Base-by-base conservation (phyloP, 371 early-diverging fungal genomes). In the Mucor mucedo region DNA sequence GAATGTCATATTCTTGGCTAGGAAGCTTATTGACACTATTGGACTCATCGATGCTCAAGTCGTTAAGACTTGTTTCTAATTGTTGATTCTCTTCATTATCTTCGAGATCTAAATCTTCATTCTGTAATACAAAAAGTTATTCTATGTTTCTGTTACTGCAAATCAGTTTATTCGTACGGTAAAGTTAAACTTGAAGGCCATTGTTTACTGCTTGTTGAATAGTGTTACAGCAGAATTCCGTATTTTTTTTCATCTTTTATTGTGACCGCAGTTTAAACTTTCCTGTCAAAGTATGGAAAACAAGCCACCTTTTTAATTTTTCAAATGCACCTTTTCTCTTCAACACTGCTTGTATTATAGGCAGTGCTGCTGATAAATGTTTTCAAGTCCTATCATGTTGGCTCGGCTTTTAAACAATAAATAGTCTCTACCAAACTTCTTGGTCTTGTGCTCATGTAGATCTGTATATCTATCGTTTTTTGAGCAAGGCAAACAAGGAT, bases 121-220 rank as follows among this genome's bases (percentile, higher is more conserved):
- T 79, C 87, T 86, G 21, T 21, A 64, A 30, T 27, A 4, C 52
- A 30, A 5, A 44, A 8, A 9, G 47, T 21, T 21, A 21, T 47
- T 47, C 8, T 5, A 21, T n/a, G 1, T 30, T 27, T 27, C 7
- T 42, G 14, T 50, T 39, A 21, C 28, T 1, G 7, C n/a, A 13
- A 27, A 7, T 13, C n/a, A 30, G 41, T 7, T 4, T 21, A 21
- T 32, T 32, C 76, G 68, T 82, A 77, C 87, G 16, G 87, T 79
- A 63, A 86, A 86, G 65, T 86, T 86, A 58, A 86, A 86, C 57
- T 78, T 80, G 69, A 86, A 86, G 35, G 78, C 71, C 81, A 81
- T 81, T 1, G 45, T 58, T 9, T 33, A 9, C 13, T 2, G 5
- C 21, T 3, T 50, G 4, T 13, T 4, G 48, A 44, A 50, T 28